Conservation (phyloP, 2,329 filamentous ascomycete genomes). For the Colletotrichum lini region DNA sequence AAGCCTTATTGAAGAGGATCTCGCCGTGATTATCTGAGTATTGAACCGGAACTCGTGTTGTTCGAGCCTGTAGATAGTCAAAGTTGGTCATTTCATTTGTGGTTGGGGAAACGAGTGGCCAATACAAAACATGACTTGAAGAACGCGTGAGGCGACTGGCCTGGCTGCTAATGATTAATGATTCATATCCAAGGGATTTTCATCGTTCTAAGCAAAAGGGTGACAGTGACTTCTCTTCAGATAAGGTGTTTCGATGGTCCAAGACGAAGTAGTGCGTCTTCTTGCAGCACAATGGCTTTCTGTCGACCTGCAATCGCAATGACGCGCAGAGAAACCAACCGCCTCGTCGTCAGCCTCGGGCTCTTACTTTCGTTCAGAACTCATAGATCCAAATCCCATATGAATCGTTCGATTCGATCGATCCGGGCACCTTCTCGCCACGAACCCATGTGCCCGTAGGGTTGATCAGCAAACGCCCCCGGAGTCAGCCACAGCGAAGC, state of each 20-base stretch:
- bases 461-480: neutral
- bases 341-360: too few relatives aligned
- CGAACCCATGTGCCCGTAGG: conserved; percentile 1
- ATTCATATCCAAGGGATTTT: too few relatives aligned
- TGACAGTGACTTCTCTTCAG: neutral
- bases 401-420: conserved; percentile 1
- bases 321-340: too few relatives aligned
- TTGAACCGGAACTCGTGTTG: neutral
- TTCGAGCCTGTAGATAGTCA: neutral
- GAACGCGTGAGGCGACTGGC: neutral
- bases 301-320: too few relatives aligned
- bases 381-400: neutral
- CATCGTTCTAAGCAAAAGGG: neutral
- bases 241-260: neutral
- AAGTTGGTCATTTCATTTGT: neutral
- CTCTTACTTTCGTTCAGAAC: neutral
- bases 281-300: neutral
- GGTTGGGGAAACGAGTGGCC: neutral
- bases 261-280: neutral
- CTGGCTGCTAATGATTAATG: neutral
- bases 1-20: neutral
- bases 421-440: neutral
- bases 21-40: conserved; percentile 2
- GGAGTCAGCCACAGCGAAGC: conserved; percentile 16
- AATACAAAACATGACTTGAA: neutral